A percentile compares a stretch with the other conserved stretches of the same genome.
These are phyloP conservation scores for Calocera cornea DNA, from an alignment of 768 basidiomycete species.

Conservation along the genomic window DNA sequence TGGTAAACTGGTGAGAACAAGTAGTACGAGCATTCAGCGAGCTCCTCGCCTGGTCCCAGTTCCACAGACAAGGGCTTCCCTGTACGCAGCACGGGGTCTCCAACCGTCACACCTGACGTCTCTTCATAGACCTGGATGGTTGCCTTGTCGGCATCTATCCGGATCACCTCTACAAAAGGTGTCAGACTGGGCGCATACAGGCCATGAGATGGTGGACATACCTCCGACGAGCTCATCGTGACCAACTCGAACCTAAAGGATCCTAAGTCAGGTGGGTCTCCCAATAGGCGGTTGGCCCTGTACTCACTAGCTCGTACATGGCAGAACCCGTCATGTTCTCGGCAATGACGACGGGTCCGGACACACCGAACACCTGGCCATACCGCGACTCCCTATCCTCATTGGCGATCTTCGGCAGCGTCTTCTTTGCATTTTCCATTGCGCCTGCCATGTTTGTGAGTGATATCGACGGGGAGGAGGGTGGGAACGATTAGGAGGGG, in stretches of 20 bases:
- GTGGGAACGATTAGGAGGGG: background rate
- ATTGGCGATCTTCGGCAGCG: constrained; percentile 78
- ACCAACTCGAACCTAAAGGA: constrained; percentile 63
- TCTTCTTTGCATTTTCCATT: constrained; percentile 75
- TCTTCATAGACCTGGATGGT: constrained; percentile 99
- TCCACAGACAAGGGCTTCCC: constrained; percentile 98
- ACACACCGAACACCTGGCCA: constrained; percentile 86
- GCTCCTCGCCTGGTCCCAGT: constrained; percentile 69
- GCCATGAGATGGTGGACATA: constrained; percentile 26
- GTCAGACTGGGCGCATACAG: background rate
- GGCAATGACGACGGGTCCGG: constrained; percentile 95
- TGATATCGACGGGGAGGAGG: background rate
- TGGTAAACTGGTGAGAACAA: constrained; percentile 21
- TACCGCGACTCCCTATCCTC: constrained; percentile 80
- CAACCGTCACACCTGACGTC: constrained; percentile 96
- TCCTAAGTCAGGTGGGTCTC: background rate
- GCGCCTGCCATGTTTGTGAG: constrained; percentile 60
- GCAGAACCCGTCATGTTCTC: constrained; percentile 92
- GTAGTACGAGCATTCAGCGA: background rate
- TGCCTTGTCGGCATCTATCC: constrained; percentile 94
- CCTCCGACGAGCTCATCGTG: constrained; percentile 98
- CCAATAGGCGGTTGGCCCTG: constrained; percentile 11
- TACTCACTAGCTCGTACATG: constrained; percentile 81
- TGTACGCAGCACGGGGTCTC: constrained; percentile 92
- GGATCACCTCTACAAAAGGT: constrained; percentile 75